phyloP scores from a whole-genome alignment of 2,329 filamentous ascomycete genomes.

The Calycina herbarum region DNA sequence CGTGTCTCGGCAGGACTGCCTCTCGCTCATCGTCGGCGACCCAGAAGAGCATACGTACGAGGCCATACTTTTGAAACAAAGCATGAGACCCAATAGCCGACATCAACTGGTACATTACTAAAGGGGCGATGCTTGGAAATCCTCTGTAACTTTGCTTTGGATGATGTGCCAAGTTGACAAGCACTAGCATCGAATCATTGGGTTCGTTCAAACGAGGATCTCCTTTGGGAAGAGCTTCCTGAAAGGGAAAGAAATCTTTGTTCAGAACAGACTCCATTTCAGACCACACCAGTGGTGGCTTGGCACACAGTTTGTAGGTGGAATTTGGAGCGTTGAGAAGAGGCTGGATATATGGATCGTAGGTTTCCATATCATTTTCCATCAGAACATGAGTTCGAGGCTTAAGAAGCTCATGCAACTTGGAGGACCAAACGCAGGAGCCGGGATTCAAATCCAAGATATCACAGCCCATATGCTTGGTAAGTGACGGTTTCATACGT shows the following conservation, averaged over 20 bases:
- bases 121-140: constrained; percentile 56
- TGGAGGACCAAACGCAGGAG: constrained; percentile 73
- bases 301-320: constrained; percentile 50
- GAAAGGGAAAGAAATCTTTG: constrained; percentile 54
- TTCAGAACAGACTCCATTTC: constrained; percentile 57
- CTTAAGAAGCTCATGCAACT: constrained; percentile 71
- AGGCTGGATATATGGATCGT: constrained; percentile 59
- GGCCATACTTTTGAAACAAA: constrained; percentile 73
- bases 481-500: constrained; percentile 68
- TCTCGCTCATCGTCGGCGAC: constrained; percentile 59
- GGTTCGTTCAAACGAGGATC: constrained; percentile 44
- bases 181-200: constrained; percentile 74
- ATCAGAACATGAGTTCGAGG: constrained; percentile 83
- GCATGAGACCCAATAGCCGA: constrained; percentile 55
- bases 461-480: constrained; percentile 74
- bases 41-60: constrained; percentile 79
- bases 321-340: constrained; percentile 52
- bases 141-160: constrained; percentile 50
- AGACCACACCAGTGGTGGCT: constrained; percentile 59
- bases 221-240: constrained; percentile 43
- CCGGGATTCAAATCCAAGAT: constrained; percentile 87
- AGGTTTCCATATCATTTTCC: constrained; percentile 65
- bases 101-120: constrained; percentile 64
- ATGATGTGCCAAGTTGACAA: constrained; percentile 63
- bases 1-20: constrained; percentile 58